Evolutionary conservation across 306 rosid genomes (phyloP), one percentile per base, ranked within the genome.

Genomic region (Ormosia semicastrata): DNA sequence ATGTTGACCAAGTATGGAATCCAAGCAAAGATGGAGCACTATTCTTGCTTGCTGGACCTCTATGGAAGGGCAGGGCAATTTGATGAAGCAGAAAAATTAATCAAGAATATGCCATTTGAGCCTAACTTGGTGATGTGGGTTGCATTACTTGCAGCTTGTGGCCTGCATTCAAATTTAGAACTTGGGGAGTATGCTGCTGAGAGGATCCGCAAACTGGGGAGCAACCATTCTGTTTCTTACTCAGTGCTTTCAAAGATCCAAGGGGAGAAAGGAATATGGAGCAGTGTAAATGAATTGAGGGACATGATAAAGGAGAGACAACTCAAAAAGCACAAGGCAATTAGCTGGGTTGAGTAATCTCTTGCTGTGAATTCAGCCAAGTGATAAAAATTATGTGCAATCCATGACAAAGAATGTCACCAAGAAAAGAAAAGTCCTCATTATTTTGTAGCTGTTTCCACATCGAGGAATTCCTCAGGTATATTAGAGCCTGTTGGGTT

Each of bases 21-120:
- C 49, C 82, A 57, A 83, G 75, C 91, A 67, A 76, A 53, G 84
- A 60, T 81, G 78, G 89, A 83, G 79, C 94, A 90, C 66, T 89
- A 87, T 80, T 83, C 89, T 77, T 92, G 97, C 87, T 83, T 92
- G 97, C 94, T 92, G 44, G 97, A 92, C 77, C 84, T 92, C 11
- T 92, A 90, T 73, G 93, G 93, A 62, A 89, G 83, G 82, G 90
- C 93, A 1, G 91, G 93, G 49, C 30, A 72, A 49, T 82, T 90
- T 6, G 89, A 90, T 67, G 73, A 86, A 64, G 94, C 92, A n/a
- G 75, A 71, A 73, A 76, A 83, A 2, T 46, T 89, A 54, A 85
- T 92, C 58, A 76, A 66, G 77, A 76, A 39, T 54, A 87, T 92
- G 97, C 92, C 91, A 4, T 79, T 83, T 76, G 84, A 89, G 86